A percentile compares a stretch with the other conserved stretches of the same genome.
Evolutionary conservation across 2,329 filamentous ascomycete species (phyloP).

Genomic region (Paramyrothecium sp.): DNA sequence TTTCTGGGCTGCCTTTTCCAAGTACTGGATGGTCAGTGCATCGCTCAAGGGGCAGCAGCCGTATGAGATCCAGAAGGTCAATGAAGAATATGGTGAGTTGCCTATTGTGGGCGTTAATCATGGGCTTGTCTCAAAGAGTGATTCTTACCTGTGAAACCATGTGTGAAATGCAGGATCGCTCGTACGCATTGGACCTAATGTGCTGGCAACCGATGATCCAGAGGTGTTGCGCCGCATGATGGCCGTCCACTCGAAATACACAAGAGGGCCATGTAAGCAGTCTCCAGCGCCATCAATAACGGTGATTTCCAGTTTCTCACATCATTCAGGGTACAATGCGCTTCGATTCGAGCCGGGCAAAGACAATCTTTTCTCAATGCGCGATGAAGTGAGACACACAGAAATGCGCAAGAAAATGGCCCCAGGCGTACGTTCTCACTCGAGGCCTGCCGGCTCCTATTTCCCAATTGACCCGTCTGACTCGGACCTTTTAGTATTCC

Average conservation of each 20-base stretch:
- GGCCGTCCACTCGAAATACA: constrained; percentile 28
- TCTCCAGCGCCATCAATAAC: neutral
- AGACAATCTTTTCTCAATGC: constrained; percentile 29
- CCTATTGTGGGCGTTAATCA: neutral
- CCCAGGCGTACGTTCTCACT: constrained; percentile 30
- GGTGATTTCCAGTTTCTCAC: neutral
- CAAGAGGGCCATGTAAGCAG: constrained; percentile 22
- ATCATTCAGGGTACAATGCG: constrained; percentile 37
- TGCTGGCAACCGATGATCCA: constrained; percentile 31
- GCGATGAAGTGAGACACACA: constrained; percentile 38
- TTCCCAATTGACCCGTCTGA: neutral
- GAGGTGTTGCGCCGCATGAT: constrained; percentile 30
- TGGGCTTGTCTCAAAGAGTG: no score
- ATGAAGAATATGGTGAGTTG: constrained; percentile 22
- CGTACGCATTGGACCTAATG: constrained; percentile 32
- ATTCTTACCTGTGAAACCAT: no score
- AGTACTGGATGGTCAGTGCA: constrained; percentile 26
- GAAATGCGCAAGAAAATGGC: constrained; percentile 44
- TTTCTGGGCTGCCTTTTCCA: constrained; percentile 28
- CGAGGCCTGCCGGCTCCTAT: no score
- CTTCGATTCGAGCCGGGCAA: constrained; percentile 25
- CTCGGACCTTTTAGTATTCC: constrained; percentile 36
- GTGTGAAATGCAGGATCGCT: constrained; percentile 30
- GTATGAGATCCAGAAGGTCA: constrained; percentile 18
- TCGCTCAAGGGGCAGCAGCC: constrained; percentile 22